phyloP scores from a whole-genome alignment of 306 rosid genomes.

The Cucurbita moschata region DNA sequence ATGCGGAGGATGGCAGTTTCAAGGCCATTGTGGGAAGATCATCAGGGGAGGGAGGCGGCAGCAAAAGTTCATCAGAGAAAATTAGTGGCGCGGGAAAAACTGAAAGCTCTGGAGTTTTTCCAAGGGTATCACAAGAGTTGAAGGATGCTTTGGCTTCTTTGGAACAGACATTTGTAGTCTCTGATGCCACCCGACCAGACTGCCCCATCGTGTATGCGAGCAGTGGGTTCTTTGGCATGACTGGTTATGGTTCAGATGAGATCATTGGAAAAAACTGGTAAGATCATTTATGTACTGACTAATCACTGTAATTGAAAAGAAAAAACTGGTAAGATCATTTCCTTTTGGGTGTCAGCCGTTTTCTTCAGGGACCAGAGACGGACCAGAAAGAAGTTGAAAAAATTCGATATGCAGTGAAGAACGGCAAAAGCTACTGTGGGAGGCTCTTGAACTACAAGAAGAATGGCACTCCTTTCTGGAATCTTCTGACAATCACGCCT shows the following conservation, averaged over 20 bases:
- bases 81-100: constrained; percentile 9
- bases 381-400: constrained; percentile 70
- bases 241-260: constrained; percentile 83
- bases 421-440: constrained; percentile 68
- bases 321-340: not conserved
- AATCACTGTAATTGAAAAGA: not conserved
- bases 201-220: constrained; percentile 88
- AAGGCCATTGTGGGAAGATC: constrained; percentile 16
- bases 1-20: constrained; percentile 24
- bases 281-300: not conserved
- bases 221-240: constrained; percentile 75
- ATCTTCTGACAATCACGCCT: constrained; percentile 89
- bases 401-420: constrained; percentile 63
- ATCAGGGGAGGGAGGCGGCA: constrained; percentile 27
- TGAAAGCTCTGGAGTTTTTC: constrained; percentile 28
- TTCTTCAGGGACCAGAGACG: constrained; percentile 90
- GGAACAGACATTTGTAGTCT: constrained; percentile 91
- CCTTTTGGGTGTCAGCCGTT: constrained; percentile 55
- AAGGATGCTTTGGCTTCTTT: constrained; percentile 59
- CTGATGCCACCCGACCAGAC: constrained; percentile 93
- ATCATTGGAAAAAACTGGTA: constrained; percentile 87
- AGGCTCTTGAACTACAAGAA: constrained; percentile 93
- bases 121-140: constrained; percentile 69
- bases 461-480: constrained; percentile 87
- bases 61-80: constrained; percentile 32